A percentile compares a stretch with the other conserved stretches of the same genome.
phyloP scores from a whole-genome alignment of 2,329 filamentous ascomycete genomes.

The Eutypa lata region DNA sequence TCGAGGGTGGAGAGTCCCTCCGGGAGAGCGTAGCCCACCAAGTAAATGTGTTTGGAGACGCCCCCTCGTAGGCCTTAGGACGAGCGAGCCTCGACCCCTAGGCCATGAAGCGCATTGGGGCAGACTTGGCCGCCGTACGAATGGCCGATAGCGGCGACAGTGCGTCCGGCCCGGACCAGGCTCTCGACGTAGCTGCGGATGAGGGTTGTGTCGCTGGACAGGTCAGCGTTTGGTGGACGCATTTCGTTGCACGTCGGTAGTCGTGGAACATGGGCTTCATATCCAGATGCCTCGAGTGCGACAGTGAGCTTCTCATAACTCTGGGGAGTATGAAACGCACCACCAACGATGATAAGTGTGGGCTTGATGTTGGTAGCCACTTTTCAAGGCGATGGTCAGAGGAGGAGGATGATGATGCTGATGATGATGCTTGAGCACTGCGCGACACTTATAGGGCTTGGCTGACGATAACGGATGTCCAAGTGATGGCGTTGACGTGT shows the following conservation, averaged over 20 bases:
- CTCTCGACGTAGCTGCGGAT: slow-evolving; percentile 13
- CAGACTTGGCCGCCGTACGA: slow-evolving; percentile 25
- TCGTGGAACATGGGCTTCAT: slow-evolving; percentile 9
- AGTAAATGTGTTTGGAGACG: slow-evolving; percentile 20
- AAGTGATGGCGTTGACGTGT: no score
- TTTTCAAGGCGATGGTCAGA: background rate
- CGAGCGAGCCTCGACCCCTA: slow-evolving; percentile 9
- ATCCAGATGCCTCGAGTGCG: slow-evolving; percentile 4
- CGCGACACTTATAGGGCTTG: no score
- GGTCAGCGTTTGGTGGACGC: slow-evolving; percentile 16
- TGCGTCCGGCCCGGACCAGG: slow-evolving; percentile 13
- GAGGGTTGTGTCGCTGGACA: slow-evolving; percentile 13
- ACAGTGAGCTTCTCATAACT: slow-evolving; percentile 6
- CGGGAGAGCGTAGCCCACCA: slow-evolving; percentile 8
- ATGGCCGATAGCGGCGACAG: slow-evolving; percentile 17
- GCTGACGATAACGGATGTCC: no score
- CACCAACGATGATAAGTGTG: slow-evolving; percentile 7
- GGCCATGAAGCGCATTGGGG: slow-evolving; percentile 16
- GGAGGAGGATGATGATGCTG: background rate
- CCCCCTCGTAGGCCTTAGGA: slow-evolving; percentile 12
- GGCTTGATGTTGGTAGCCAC: slow-evolving; percentile 2
- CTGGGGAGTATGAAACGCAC: slow-evolving; percentile 6
- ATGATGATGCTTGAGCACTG: no score
- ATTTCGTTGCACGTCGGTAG: slow-evolving; percentile 7
- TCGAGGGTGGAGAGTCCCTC: slow-evolving; percentile 5